Base-by-base conservation (phyloP, 192 early-diverging fungal genomes). In the Podila minutissima region DNA sequence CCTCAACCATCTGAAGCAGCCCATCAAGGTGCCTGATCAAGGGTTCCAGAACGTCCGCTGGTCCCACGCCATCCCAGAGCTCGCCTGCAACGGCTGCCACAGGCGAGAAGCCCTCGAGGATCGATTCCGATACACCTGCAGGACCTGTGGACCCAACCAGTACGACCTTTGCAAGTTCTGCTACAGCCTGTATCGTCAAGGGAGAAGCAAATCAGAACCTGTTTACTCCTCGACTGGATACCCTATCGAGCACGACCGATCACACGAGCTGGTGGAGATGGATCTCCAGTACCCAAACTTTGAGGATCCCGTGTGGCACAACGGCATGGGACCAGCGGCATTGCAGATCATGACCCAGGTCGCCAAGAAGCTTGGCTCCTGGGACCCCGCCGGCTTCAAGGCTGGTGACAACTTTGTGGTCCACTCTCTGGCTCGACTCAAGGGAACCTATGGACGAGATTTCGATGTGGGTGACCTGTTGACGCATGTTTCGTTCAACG, bases 131-230 rank as follows among this genome's bases (percentile, higher is more conserved):
- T 55, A 55, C 22, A 55, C 53, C 8, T 55, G 53, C 53, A 55
- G 53, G 53, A 55, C 53, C 20, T 55, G 53, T 55, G 53, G 53
- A 55, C 53, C 53, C 53, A 55, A 55, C 53, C 53, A 55, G 17
- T 55, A 55, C 24, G 53, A 55, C n/a, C 53, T 55, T 17, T 55
- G 53, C 53, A 55, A 55, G 22, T 55, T 55, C 24, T 55, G 53
- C 6, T 55, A 55, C 22, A 55, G 24, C 24, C 53, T 55, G 8
- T 55, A 55, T 26, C 53, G 53, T 55, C 53, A 55, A 55, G 53
- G 53, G 17, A 5, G 53, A 26, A 22, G 24, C 22, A 55, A 55
- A 12, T 55, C 53, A 5, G 53, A 55, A 26, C n/a, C 53, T 26
- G 11, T 55, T 55, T 55, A 55, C 53, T 55, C 53, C 9, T 55